These are phyloP conservation scores for Entomortierella chlamydospora DNA, from an alignment of 192 early-diverging fungal species.

Conservation along the genomic window DNA sequence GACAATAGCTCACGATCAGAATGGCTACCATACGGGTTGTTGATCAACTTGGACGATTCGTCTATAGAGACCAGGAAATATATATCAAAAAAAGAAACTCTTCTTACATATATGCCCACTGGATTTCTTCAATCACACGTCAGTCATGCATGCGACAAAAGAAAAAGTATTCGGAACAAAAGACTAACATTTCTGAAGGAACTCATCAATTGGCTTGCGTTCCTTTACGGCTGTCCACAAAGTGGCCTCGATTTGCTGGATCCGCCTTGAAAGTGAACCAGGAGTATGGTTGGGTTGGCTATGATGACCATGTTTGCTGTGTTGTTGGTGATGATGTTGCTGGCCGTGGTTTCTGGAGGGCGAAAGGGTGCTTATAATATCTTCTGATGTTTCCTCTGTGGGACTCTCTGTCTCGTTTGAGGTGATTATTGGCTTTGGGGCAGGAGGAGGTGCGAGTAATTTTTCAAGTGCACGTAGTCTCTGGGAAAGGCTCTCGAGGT, in stretches of 20 bases:
- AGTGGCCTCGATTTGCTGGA: constrained; percentile 31
- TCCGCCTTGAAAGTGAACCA: constrained; percentile 41
- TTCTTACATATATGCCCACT: no score
- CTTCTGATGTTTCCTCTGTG: constrained; percentile 21
- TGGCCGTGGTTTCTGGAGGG: background rate
- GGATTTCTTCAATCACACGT: no score
- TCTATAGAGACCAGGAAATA: no score
- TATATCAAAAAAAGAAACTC: no score
- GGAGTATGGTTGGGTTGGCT: constrained; percentile 6
- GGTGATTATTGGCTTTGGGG: background rate
- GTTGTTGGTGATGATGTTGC: background rate
- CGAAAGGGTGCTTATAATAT: constrained; percentile 29
- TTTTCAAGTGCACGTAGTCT: constrained; percentile 31
- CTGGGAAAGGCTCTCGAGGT: constrained; percentile 47
- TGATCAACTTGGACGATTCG: constrained; percentile 30
- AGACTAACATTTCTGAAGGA: constrained; percentile 39
- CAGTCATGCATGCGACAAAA: no score
- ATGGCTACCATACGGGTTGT: constrained; percentile 25
- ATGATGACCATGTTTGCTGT: background rate
- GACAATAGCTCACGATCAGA: constrained; percentile 38
- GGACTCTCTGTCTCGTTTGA: constrained; percentile 21
- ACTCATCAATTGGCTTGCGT: constrained; percentile 42
- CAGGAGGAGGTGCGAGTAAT: constrained; percentile 11
- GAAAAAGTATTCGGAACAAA: background rate
- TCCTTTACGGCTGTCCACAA: constrained; percentile 33